Evolutionary conservation across 306 rosid species (phyloP).

Genomic region (Medicago ruthenica): DNA sequence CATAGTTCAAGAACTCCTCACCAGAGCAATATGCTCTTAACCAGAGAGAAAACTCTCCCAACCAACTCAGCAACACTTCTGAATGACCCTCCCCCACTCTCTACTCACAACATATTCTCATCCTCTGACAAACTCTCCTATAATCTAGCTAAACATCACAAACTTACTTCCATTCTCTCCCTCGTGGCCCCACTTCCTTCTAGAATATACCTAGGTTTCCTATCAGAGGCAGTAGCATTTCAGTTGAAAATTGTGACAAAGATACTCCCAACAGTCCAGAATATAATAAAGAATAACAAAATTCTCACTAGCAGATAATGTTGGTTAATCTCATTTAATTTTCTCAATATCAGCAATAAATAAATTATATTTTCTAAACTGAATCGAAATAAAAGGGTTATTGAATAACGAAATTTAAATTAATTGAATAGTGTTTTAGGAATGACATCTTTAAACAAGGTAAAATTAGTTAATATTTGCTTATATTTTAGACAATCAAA

Average conservation of each 20-base stretch:
- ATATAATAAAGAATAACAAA: neutral
- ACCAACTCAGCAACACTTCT: too few relatives aligned
- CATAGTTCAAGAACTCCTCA: too few relatives aligned
- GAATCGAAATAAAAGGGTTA: neutral
- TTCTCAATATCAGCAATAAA: neutral
- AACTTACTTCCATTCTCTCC: too few relatives aligned
- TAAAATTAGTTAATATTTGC: neutral
- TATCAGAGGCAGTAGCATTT: neutral
- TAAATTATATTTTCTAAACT: neutral
- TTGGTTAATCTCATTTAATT: neutral
- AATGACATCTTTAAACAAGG: neutral
- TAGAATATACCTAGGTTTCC: too few relatives aligned
- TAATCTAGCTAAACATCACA: too few relatives aligned
- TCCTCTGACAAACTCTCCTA: too few relatives aligned
- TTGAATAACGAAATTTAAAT: neutral
- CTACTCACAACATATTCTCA: too few relatives aligned
- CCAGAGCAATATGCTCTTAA: too few relatives aligned
- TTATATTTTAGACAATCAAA: neutral
- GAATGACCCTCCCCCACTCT: too few relatives aligned
- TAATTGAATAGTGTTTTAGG: neutral
- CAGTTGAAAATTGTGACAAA: conserved; percentile 8
- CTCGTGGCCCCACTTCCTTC: too few relatives aligned
- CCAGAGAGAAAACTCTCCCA: too few relatives aligned
- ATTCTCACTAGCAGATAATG: neutral
- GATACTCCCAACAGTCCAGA: neutral